These are phyloP conservation scores for Pascua sp. DNA, from an alignment of 1,284 basidiomycete genomes.

Conservation along the genomic window DNA sequence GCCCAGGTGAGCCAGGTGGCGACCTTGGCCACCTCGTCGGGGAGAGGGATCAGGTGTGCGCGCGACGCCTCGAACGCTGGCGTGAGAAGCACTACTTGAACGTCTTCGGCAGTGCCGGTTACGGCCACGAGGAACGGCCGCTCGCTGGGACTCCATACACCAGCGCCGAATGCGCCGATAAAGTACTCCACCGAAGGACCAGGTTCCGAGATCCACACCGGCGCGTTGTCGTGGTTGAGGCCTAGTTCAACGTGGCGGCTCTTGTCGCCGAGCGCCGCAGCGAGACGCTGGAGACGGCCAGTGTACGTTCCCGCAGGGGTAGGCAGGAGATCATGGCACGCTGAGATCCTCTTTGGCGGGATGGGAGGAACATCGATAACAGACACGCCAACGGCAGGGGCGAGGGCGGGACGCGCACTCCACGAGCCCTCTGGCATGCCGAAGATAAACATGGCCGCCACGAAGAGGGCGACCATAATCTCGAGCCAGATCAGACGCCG, in stretches of 20 bases:
- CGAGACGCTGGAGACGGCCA: slow-evolving; percentile 17
- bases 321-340: slow-evolving; percentile 14
- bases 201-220: slow-evolving; percentile 62
- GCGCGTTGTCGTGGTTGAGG: neutral
- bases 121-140: slow-evolving; percentile 70
- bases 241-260: too few relatives aligned
- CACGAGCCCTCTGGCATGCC: too few relatives aligned
- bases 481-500: too few relatives aligned
- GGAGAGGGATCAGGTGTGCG: slow-evolving; percentile 57
- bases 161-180: slow-evolving; percentile 60
- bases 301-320: slow-evolving; percentile 14
- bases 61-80: slow-evolving; percentile 72
- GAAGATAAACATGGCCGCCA: too few relatives aligned
- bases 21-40: slow-evolving; percentile 44
- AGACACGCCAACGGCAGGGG: too few relatives aligned
- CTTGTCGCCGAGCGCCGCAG: slow-evolving; percentile 2
- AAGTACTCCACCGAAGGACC: slow-evolving; percentile 68
- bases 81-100: slow-evolving; percentile 61
- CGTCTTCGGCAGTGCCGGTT: slow-evolving; percentile 26
- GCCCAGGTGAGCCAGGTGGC: slow-evolving; percentile 66
- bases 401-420: too few relatives aligned
- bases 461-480: too few relatives aligned
- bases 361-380: neutral
- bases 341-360: slow-evolving; percentile 4
- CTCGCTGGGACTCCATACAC: slow-evolving; percentile 68